These are phyloP conservation scores for Rutidosis leptorrhynchoides DNA, from an alignment of 129 eudicot genomes.

Conservation along the genomic window DNA sequence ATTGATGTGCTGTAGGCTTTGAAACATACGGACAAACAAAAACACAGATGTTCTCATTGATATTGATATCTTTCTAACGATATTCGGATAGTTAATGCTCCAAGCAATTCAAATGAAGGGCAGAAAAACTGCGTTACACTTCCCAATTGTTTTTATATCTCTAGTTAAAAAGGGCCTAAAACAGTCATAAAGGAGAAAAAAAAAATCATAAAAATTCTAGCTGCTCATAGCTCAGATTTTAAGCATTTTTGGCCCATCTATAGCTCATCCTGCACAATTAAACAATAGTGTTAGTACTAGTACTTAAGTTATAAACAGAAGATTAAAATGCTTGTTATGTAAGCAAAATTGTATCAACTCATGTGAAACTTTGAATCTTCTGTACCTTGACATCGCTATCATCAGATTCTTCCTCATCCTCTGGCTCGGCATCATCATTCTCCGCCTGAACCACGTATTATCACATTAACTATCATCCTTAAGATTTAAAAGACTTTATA, in stretches of 20 bases:
- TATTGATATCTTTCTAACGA: not conserved
- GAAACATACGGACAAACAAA: not conserved
- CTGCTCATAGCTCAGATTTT: not conserved
- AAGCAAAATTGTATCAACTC: not conserved
- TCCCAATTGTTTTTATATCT: constrained; percentile 3
- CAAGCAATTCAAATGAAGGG: constrained; percentile 14
- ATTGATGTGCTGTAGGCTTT: not conserved
- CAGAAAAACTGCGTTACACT: constrained; percentile 18
- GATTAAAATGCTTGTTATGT: not conserved
- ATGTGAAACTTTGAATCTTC: not conserved
- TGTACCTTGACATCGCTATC: constrained; percentile 38
- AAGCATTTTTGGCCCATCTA: constrained; percentile 23
- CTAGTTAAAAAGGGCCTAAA: not conserved
- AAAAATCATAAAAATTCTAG: not conserved
- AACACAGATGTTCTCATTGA: not conserved
- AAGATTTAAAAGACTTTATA: not conserved
- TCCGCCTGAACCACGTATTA: constrained; percentile 41
- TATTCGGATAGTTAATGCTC: not conserved
- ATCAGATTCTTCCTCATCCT: constrained; percentile 27
- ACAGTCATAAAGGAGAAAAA: not conserved
- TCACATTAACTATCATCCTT: not conserved
- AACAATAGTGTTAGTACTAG: too few relatives aligned
- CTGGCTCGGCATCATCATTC: constrained; percentile 35
- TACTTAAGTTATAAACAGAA: not conserved
- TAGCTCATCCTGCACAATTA: constrained; percentile 59